Conservation (phyloP, 768 basidiomycete species). For the Phlebiopsis gigantea region DNA sequence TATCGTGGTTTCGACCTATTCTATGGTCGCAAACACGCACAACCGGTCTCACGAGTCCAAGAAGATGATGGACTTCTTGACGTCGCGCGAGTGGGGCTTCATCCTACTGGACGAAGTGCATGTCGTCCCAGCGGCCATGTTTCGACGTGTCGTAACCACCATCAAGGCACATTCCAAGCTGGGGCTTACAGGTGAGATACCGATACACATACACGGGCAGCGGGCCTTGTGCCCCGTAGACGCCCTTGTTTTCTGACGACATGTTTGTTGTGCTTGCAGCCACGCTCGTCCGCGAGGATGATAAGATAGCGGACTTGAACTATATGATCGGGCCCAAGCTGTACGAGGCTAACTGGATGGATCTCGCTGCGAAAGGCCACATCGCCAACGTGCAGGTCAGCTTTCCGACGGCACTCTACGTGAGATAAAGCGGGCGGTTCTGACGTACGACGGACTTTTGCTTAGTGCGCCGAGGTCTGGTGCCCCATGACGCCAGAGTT, state of each 20-base stretch:
- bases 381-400: constrained; percentile 99
- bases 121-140: constrained; percentile 98
- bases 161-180: constrained; percentile 99
- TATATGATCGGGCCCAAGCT: constrained; percentile 99
- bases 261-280: constrained; percentile 41
- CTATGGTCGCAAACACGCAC: constrained; percentile 98
- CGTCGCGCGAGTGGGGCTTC: constrained; percentile 99
- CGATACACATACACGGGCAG: neutral
- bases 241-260: neutral
- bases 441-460: neutral
- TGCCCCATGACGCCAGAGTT: constrained; percentile 99
- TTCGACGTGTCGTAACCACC: constrained; percentile 93
- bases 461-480: constrained; percentile 98
- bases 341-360: constrained; percentile 99
- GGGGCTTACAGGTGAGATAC: constrained; percentile 78
- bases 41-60: constrained; percentile 98
- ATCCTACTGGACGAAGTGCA: constrained; percentile 97
- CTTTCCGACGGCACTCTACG: constrained; percentile 5
- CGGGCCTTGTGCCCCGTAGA: neutral
- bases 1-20: constrained; percentile 98
- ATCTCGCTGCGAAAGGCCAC: constrained; percentile 97
- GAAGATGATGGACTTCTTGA: constrained; percentile 99
- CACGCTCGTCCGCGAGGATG: constrained; percentile 97
- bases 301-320: constrained; percentile 97
- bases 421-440: neutral